Evolutionary conservation across 305 asterid genomes (phyloP), one percentile per base, ranked within the genome.

Genomic region (Fraxinus albicans): DNA sequence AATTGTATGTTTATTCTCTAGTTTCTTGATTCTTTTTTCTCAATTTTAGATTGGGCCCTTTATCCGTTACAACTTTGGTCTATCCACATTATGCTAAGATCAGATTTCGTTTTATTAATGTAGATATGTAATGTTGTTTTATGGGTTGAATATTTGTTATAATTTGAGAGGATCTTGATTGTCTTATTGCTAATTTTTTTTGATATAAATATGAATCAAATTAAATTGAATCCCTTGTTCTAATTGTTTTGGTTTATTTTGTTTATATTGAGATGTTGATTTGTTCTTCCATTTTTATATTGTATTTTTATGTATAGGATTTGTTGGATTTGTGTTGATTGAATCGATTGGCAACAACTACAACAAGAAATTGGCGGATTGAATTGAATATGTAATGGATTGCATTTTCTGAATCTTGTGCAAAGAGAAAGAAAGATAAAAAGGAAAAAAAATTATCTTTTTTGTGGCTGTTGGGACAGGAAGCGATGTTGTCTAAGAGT

Each of bases 401-500:
- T 80, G 82, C 53, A 72, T 83, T 78, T 65, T 72, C 76, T 6
- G 31, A 82, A 82, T 82, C 84, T 76, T 75, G 82, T 40, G 65
- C 77, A 74, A 12, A 82, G 69, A 36, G n/a, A 80, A 65, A 81
- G 58, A 40, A 19, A 19, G 21, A 50, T 50, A 29, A 80, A 21
- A 13, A 80, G 73, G 83, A 73, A 42, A 70, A 8, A 50, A 78
- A 35, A 85, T 80, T 86, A 81, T 35, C 74, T 35, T 88, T 67
- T 82, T 83, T 63, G 12, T 81, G 77, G 78, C 77, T 84, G 47
- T 82, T 79, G 82, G 86, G 82, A 79, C 75, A 77, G 65, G 77
- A 82, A 85, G 90, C 85, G 83, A 95, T 95, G 98, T 90, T 90
- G 92, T 80, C 93, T 17, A 94, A 90, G 88, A 79, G 83, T 80